Base-by-base conservation (phyloP, 108 stramenopile genomes). In the Skeletonema menzelii region DNA sequence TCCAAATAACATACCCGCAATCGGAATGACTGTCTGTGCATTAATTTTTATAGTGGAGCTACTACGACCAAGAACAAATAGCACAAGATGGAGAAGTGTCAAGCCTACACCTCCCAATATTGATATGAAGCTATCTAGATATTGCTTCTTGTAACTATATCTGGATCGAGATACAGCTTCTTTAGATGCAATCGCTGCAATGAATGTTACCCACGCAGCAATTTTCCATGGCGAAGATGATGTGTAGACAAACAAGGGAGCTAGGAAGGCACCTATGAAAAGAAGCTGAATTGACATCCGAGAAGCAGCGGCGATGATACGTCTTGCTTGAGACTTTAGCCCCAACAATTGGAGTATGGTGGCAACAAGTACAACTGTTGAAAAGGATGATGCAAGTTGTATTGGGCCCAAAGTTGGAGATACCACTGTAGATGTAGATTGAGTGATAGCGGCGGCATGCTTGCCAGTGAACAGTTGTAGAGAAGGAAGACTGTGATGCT, bases 1-100 rank as follows among this genome's bases (percentile, higher is more conserved):
- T 11, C 85, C 80, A 30, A 86, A 69, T 6, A 86, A 31, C 85
- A 86, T 86, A 42, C 85, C 83, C 11, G 83, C 67, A 37, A 84
- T 77, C n/a, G 85, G 80, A 30, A 86, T 61, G 56, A 84, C 38
- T 34, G 77, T 80, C 30, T 75, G 62, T 17, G 85, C 82, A 28
- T 63, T 59, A 8, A 32, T 44, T 64, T 56, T 3, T 47, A 31
- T 34, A 24, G 24, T 17, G 14, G n/a, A 8, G 53, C 7, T 27
- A 81, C 28, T 46, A 47, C 11, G 75, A 15, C 8, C 59, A n/a
- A 81, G 56, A 37, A 72, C 72, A 17, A 46, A 65, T 6, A 28
- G 6, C 26, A 72, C 55, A 37, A 72, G 72, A 49, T 72, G 72
- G 34, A 27, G 31, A 15, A 72, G 72, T 2, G 62, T 72, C 49